Evolutionary conservation across 345 rosid genomes (phyloP), one percentile per base, ranked within the genome.

Genomic region (Alliaria petiolata): DNA sequence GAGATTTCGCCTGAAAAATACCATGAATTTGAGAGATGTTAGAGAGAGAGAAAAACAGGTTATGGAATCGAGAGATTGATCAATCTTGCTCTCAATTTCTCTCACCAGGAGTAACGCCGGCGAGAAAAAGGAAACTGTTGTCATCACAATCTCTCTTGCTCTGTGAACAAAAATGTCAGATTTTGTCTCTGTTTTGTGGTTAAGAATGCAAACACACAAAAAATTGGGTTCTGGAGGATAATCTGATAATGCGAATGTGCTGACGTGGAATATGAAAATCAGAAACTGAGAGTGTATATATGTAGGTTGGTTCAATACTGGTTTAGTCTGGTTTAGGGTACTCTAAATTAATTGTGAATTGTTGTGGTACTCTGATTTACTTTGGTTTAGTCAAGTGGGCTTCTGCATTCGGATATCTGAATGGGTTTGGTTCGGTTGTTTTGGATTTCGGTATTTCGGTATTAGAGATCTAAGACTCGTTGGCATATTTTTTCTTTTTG

Each of bases 1-100:
- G 69, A 8, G 49, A 34, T 67, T 61, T 75, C n/a, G 56, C 74
- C 78, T 75, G 64, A 25, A 25, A 59, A 14, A n/a, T n/a, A n/a
- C n/a, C n/a, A n/a, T 0, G 15, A 43, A 3, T 8, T 15, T 4
- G 51, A 50, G 61, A 70, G 34, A 61, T 30, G n/a, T 15, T 59
- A 28, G 25, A 22, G 25, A 22, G 25, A n/a, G n/a, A n/a, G n/a
- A n/a, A 17, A 20, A 54, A 4, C 2, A 19, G 7, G 15, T 52
- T 7, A 8, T 28, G 30, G 10, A 22, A 44, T 42, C 20, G 5
- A 14, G 68, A 46, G 44, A 34, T 26, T 51, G 51, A 53, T 53
- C 52, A 17, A 67, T 54, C 45, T 30, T 62, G 62, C 1, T 47
- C 1, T 47, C 1, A 30, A 3, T 36, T n/a, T 46, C 0, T 61